Percentiles rank a stretch among this genome's conserved stretches.
These are phyloP conservation scores for Pelargonium myrrhifolium DNA, from an alignment of 441 rosid genomes.

Conservation along the genomic window DNA sequence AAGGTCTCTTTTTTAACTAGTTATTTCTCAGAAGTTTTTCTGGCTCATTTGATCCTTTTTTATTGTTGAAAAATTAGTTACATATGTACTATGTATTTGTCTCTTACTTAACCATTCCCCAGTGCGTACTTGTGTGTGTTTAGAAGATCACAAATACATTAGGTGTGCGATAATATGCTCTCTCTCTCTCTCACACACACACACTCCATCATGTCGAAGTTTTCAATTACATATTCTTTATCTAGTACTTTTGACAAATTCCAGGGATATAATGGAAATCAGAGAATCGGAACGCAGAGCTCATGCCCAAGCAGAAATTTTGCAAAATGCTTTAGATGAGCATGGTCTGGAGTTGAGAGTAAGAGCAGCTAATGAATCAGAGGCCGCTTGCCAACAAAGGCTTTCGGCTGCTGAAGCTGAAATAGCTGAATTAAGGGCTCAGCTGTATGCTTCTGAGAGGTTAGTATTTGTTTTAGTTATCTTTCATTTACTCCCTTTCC, in stretches of 20 bases:
- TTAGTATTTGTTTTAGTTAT: slow-evolving; percentile 24
- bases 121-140: too few species aligned
- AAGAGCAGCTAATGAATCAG: slow-evolving; percentile 91
- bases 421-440: slow-evolving; percentile 67
- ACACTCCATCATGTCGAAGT: neutral
- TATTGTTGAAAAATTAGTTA: neutral
- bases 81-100: neutral
- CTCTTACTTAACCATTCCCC: too few species aligned
- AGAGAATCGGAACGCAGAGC: slow-evolving; percentile 79
- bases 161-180: too few species aligned
- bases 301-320: slow-evolving; percentile 60
- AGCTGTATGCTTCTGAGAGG: slow-evolving; percentile 74
- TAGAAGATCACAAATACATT: too few species aligned
- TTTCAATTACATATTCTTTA: slow-evolving; percentile 7
- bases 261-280: slow-evolving; percentile 65
- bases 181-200: neutral
- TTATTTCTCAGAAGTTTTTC: neutral
- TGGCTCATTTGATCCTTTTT: neutral
- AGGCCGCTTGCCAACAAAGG: slow-evolving; percentile 84
- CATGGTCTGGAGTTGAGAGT: slow-evolving; percentile 91
- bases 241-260: slow-evolving; percentile 11
- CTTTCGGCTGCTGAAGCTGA: slow-evolving; percentile 83
- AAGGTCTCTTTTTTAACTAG: neutral
- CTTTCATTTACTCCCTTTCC: neutral
- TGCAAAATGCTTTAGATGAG: slow-evolving; percentile 69